Percentiles rank a stretch among this genome's conserved stretches.
phyloP scores from a whole-genome alignment of 177 flowering plant species.

The Vitis hybrid region DNA sequence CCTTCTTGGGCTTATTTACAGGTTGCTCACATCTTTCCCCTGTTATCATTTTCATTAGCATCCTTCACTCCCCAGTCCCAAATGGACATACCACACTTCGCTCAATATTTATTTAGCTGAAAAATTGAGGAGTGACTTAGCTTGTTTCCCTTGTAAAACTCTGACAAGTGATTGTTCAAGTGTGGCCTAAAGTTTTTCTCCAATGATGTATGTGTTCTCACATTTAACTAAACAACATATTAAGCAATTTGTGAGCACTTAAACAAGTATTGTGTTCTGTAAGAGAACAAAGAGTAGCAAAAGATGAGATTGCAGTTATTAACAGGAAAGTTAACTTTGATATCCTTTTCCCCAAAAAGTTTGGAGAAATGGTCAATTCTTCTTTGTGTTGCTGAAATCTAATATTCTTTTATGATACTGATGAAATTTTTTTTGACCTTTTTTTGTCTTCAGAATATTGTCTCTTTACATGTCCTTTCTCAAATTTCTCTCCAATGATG shows the following conservation, averaged over 20 bases:
- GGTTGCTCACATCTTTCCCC: conserved; percentile 38
- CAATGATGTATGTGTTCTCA: neutral
- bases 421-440: too few relatives aligned
- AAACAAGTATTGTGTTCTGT: neutral
- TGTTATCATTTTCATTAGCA: neutral
- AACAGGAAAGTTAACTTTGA: too few relatives aligned
- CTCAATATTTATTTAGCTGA: neutral
- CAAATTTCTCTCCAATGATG: too few relatives aligned
- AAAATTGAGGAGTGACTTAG: neutral
- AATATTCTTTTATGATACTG: too few relatives aligned
- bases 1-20: conserved; percentile 92
- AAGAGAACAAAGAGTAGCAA: too few relatives aligned
- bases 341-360: too few relatives aligned
- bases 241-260: neutral
- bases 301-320: too few relatives aligned
- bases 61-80: neutral
- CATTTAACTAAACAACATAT: neutral
- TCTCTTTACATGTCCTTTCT: too few relatives aligned
- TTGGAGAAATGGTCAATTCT: too few relatives aligned
- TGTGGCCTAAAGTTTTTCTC: neutral
- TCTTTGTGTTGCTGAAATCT: too few relatives aligned
- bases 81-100: neutral
- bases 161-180: neutral
- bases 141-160: neutral
- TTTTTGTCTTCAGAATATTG: too few relatives aligned